Base-by-base conservation (phyloP, 495 filamentous ascomycete genomes). In the Thermothielavioides terrestris region DNA sequence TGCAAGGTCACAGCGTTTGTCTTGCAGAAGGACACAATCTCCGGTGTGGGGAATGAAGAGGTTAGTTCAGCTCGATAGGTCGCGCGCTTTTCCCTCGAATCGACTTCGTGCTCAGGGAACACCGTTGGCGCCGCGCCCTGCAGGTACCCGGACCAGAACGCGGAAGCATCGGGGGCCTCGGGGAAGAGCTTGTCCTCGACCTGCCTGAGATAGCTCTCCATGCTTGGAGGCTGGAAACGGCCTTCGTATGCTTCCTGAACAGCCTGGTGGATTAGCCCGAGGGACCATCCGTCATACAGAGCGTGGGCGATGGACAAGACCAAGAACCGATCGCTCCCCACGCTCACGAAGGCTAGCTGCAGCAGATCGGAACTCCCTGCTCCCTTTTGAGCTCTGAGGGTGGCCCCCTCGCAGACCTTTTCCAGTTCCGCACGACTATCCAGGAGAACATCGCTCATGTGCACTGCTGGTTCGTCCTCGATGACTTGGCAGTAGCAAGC, bases 231-330 rank as follows among this genome's bases (percentile, higher is more conserved):
- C 3, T 28, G 50, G 18, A 68, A 63, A 14, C 55, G 20, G 1
- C 65, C 72, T 14, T 68, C 35, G 53, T 87, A 89, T 15, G 82
- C 77, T 31, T 55, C 67, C 21, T 69, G 61, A 0, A 92, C 77
- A 48, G 88, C 83, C 34, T 75, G 65, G 54, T 88, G 82, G 10
- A 92, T 64, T 8, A 85, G 68, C 12, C 70, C 64, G 11, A 89
- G 66, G 8, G 84, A 88, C 71, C 77, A 83, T 8, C 87, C 87
- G 59, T 92, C 87, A 53, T 89, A 90, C 30, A 89, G 71, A 0
- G 85, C 86, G 62, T 92, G 87, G 3, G 86, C 76, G 40, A 89
- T 79, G 11, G 86, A 88, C 17, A 89, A 59, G 1, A 88, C 60
- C 4, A 89, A 54, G 54, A 82, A 81, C 2, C 40, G 50, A 4